Base-by-base conservation (phyloP, 2,329 filamentous ascomycete species). In the Gnomoniopsis sp. region DNA sequence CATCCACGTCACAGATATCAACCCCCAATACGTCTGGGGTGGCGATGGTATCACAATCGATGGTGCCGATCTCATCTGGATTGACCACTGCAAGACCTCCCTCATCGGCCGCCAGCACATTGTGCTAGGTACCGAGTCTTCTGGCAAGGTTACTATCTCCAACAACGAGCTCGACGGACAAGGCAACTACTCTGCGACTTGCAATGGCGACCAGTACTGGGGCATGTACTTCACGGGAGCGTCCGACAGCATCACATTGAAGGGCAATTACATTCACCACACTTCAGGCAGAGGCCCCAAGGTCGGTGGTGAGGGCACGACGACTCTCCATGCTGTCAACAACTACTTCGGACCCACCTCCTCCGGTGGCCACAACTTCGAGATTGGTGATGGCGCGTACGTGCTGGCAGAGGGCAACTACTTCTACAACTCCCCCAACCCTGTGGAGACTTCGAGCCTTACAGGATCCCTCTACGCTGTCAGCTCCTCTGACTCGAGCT, bases 121-220 rank as follows among this genome's bases (percentile, higher is more conserved):
- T 52, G 84, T 86, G 52, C 77, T 83, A 52, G 84, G 84, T 60
- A 79, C 77, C 67, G 66, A 69, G 3, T 77, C 81, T 53, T 79
- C 77, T 65, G 78, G 77, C 68, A 80, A 80, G 48, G 79, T 87
- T 17, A 84, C 82, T 23, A 79, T 87, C 68, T 82, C 82, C 65
- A 86, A 87, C 78, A 76, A 69, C 72, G 79, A 83, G 67, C 80
- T 87, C 64, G 78, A 87, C 65, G 84, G 84, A 47, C 67, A 68
- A 23, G 77, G 77, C 36, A 68, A 71, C 19, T 86, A 76, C 74
- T 85, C 82, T 17, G 79, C 84, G 3, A 82, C 78, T 50, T 87
- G 84, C 70, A 75, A 86, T 65, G 76, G 75, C 43, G 76, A 83
- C 70, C 82, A 85, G 71, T 85, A 86, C 77, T 86, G 83, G 81